Base-by-base conservation (phyloP, 495 filamentous ascomycete genomes). In the Penicillium canescens region DNA sequence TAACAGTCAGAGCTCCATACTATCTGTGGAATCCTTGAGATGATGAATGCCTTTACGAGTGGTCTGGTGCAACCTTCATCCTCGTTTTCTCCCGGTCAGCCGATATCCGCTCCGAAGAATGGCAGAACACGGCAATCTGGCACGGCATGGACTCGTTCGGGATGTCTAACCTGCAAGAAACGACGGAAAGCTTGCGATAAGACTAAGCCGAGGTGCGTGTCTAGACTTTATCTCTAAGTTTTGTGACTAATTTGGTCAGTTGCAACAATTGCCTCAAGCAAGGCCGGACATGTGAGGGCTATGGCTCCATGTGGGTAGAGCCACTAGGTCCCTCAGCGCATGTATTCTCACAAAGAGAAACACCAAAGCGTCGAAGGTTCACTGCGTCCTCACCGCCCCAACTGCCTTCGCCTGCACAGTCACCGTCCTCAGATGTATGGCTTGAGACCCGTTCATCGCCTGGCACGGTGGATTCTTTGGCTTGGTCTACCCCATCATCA, bases 161-260 rank as follows among this genome's bases (percentile, higher is more conserved):
- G 72, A 6, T 78, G 74, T 42, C 39, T 76, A 16, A 78, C 74
- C 0, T 78, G 74, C 53, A 78, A 78, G 49, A 68, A 61, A 44
- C 66, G 74, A 39, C 69, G 73, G 24, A 78, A 78, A 54, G 68
- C 68, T 41, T 78, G 74, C 34, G 74, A 78, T 50, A 73, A 76
- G 57, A 56, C 69, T 10, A 78, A 76, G 49, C 74, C 74, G 7
- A 71, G 68, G 74, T 75, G 59, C 11, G 56, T 55, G 13, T 14
- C 6, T n/a, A 3, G 5, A 10, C 5, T 18, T 37, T 9, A 23
- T 21, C 23, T 40, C 14, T 6, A 5, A 31, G 5, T 20, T 45
- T 1, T 28, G 4, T 50, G 42, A 48, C 39, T 42, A 34, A 55
- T 20, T 18, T 8, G 12, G 46, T 40, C 24, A 78, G 74, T 43